phyloP scores from a whole-genome alignment of 2,329 filamentous ascomycete species.

The Sclerotinia trifoliorum region DNA sequence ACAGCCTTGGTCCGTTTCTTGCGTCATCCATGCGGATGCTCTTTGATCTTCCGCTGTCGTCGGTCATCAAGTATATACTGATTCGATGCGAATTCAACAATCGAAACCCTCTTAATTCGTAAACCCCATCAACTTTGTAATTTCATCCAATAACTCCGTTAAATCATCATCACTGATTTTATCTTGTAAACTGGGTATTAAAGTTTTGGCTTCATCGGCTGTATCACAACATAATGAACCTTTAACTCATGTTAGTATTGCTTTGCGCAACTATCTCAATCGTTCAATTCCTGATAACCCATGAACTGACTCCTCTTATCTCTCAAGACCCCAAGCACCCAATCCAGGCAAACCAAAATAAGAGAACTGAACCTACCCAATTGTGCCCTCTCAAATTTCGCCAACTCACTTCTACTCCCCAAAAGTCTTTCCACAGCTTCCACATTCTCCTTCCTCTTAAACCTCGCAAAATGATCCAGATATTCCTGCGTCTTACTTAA shows the following conservation, averaged over 20 bases:
- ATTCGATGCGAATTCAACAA: not conserved
- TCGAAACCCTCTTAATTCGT: slow-evolving; percentile 6
- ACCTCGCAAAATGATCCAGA: slow-evolving; percentile 89
- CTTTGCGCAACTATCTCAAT: not conserved
- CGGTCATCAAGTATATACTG: not conserved
- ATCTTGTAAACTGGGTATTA: slow-evolving; percentile 83
- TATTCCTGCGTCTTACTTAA: slow-evolving; percentile 88
- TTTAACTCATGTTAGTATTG: slow-evolving; percentile 24
- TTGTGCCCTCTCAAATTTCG: slow-evolving; percentile 91
- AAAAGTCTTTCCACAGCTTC: slow-evolving; percentile 90
- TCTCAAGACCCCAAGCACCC: not conserved
- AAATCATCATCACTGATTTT: slow-evolving; percentile 91
- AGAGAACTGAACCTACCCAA: slow-evolving; percentile 60
- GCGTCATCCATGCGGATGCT: not conserved
- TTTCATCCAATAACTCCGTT: slow-evolving; percentile 84
- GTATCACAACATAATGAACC: slow-evolving; percentile 89
- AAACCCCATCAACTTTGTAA: slow-evolving; percentile 67
- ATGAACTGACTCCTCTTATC: not conserved
- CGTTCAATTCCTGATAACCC: not conserved
- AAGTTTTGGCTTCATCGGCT: slow-evolving; percentile 91
- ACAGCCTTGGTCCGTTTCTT: not conserved
- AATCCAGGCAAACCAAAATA: slow-evolving; percentile 15
- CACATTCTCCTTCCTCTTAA: slow-evolving; percentile 92
- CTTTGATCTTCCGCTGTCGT: not conserved
- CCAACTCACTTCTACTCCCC: slow-evolving; percentile 73